Base-by-base conservation (phyloP, 257 asterid species). In the Nicotiana knightiana region DNA sequence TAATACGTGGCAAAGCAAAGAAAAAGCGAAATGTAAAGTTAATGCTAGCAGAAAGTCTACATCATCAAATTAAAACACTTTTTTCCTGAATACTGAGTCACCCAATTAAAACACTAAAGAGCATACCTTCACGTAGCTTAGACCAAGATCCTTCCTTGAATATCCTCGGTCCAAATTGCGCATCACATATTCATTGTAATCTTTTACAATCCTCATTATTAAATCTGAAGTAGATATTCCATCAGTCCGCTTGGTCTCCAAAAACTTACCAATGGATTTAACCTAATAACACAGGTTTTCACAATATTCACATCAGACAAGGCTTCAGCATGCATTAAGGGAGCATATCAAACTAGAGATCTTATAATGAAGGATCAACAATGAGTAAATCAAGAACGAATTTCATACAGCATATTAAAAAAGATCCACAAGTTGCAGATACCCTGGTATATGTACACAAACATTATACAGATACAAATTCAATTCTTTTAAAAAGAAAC, bases 91-190 rank as follows among this genome's bases (percentile, higher is more conserved):
- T 75, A 26, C 13, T 75, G 13, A 15, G 13, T 51, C 79, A 75
- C 63, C 62, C 43, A 51, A 75, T 75, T 32, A 51, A 24, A 75
- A 51, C 24, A 75, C 9, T 7, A 8, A 75, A 11, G 67, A 46
- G 17, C 66, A 77, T 84, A 87, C 93, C 91, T 91, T 91, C 76
- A 91, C 95, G 76, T 89, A 91, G 88, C 93, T 91, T 53, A 91
- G 87, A 79, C 89, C 89, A 76, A 91, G 95, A 30, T 91, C 93
- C 85, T 89, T 89, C 77, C 93, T 91, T n/a, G 95, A 81, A 79
- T 91, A 91, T 54, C 95, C 95, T 73, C 93, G 87, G 78, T 91
- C 95, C 92, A 91, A 87, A 76, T 89, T 91, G 77, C 93, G 95
- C 93, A 90, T 90, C 80, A 91, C 93, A 88, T 91, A 90, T 64